Percentiles rank a stretch among this genome's conserved stretches.
Conservation (phyloP, 768 basidiomycete genomes). For the Mycena galericulata region DNA sequence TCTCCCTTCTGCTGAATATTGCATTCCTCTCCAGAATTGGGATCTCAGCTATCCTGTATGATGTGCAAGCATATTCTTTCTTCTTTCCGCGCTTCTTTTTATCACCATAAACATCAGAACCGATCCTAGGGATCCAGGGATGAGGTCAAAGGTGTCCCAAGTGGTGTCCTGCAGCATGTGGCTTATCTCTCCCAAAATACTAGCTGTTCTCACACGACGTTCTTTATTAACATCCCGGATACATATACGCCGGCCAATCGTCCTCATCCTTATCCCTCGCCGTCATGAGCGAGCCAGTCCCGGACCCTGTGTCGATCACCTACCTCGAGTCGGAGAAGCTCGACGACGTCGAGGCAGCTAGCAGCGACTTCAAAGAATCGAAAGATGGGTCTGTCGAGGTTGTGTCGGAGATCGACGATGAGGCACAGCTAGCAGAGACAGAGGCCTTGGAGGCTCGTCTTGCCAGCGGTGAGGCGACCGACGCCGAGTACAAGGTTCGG, state of each 20-base stretch:
- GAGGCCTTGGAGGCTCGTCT: conserved; percentile 45
- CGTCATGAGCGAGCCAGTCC: conserved; percentile 23
- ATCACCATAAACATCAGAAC: conserved; percentile 12
- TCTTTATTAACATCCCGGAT: conserved; percentile 15
- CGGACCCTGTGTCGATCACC: conserved; percentile 24
- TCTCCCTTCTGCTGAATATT: too few relatives aligned
- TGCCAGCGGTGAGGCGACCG: conserved; percentile 44
- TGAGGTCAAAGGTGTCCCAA: conserved; percentile 9
- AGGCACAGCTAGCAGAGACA: conserved; percentile 24
- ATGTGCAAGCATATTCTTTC: conserved; percentile 1
- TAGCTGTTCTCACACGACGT: conserved; percentile 22
- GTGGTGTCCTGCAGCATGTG: conserved; percentile 10
- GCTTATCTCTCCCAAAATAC: conserved; percentile 27
- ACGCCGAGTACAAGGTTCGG: conserved; percentile 51
- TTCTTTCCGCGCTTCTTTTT: conserved; percentile 15
- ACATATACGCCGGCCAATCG: conserved; percentile 20
- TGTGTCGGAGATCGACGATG: conserved; percentile 19
- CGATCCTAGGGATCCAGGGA: background rate
- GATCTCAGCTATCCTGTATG: conserved; percentile 18
- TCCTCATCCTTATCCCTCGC: conserved; percentile 20
- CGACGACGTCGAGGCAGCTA: conserved; percentile 17
- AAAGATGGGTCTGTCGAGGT: conserved; percentile 22
- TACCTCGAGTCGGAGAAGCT: conserved; percentile 25
- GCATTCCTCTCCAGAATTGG: conserved; percentile 14
- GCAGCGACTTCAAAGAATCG: conserved; percentile 22